phyloP scores from a whole-genome alignment of 257 asterid genomes.

The Nicotiana noctiflora region DNA sequence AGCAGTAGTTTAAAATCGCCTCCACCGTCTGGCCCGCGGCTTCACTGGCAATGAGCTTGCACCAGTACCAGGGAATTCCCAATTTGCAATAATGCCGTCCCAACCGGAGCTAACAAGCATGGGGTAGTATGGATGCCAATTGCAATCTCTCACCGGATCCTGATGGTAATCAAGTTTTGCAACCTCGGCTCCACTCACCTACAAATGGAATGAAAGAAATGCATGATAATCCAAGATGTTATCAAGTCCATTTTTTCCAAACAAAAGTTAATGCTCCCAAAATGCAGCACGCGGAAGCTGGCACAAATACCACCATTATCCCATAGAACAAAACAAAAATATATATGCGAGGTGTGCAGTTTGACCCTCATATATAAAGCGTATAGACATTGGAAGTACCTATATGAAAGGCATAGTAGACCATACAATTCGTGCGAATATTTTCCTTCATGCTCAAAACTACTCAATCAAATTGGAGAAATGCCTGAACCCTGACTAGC shows the following conservation, averaged over 20 bases:
- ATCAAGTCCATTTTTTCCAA: background rate
- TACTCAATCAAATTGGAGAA: background rate
- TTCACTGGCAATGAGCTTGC: conserved; percentile 22
- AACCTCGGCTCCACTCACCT: conserved; percentile 65
- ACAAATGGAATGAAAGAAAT: background rate
- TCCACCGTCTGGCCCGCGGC: conserved; percentile 30
- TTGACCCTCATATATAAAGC: background rate
- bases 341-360: background rate
- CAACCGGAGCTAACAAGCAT: conserved; percentile 77
- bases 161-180: conserved; percentile 70
- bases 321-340: too few relatives aligned
- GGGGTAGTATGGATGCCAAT: conserved; percentile 87
- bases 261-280: background rate
- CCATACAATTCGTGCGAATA: background rate
- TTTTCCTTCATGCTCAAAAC: background rate
- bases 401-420: background rate
- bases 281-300: background rate
- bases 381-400: background rate
- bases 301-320: background rate
- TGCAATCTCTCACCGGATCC: conserved; percentile 80
- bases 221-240: background rate
- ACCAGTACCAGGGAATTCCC: conserved; percentile 67
- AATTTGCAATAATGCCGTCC: conserved; percentile 73
- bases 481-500: background rate
- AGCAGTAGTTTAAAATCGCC: conserved; percentile 25